These are phyloP conservation scores for Podaxis pistillaris DNA, from an alignment of 768 basidiomycete species.

Conservation along the genomic window DNA sequence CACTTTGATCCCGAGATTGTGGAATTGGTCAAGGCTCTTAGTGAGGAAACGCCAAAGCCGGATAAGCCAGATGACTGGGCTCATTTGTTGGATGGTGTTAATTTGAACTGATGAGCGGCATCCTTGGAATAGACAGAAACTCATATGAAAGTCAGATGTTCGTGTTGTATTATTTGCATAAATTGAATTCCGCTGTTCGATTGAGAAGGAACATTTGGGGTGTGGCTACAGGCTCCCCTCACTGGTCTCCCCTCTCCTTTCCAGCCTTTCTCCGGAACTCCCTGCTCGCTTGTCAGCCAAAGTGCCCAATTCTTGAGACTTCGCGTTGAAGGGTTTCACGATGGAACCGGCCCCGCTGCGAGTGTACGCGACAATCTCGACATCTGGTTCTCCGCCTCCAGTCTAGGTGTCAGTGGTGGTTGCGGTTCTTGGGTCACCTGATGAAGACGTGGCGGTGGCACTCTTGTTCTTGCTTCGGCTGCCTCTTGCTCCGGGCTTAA, in stretches of 20 bases:
- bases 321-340: constrained; percentile 43
- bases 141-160: not conserved
- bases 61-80: constrained; percentile 27
- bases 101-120: constrained; percentile 14
- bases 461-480: constrained; percentile 2
- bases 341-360: constrained; percentile 49
- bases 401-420: not conserved
- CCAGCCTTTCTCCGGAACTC: not conserved
- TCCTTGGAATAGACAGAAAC: not conserved
- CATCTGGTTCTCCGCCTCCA: constrained; percentile 13
- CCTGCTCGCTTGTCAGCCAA: not conserved
- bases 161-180: too few relatives aligned
- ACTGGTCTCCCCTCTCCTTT: not conserved
- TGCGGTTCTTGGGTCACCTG: not conserved
- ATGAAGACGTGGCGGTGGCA: not conserved
- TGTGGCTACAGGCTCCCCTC: too few relatives aligned
- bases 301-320: not conserved
- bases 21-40: constrained; percentile 18
- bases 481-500: not conserved
- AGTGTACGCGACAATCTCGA: constrained; percentile 36
- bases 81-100: constrained; percentile 22
- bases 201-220: too few relatives aligned
- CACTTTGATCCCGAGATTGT: constrained; percentile 25
- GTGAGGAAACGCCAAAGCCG: constrained; percentile 26
- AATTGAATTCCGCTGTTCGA: too few relatives aligned